phyloP scores from a whole-genome alignment of 2,329 filamentous ascomycete species.

The Microsporum ferrugineum region DNA sequence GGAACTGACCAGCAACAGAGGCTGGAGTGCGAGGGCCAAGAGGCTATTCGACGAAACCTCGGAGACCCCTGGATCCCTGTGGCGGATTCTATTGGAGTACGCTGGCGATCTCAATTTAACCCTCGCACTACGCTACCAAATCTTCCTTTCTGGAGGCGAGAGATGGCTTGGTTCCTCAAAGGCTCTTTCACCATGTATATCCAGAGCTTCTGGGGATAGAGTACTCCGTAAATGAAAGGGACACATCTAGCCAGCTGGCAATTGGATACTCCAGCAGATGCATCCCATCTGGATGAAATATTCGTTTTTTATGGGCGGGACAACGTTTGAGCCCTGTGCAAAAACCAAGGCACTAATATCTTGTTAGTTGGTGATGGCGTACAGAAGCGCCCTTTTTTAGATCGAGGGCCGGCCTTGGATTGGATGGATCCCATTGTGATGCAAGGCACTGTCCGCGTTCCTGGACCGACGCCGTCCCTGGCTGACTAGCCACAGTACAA shows the following conservation, averaged over 20 bases:
- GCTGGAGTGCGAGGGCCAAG: neutral
- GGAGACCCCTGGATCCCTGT: neutral
- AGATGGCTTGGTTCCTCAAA: neutral
- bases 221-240: too few species aligned
- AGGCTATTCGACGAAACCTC: neutral
- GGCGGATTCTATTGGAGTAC: constrained; percentile 2
- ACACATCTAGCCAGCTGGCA: too few species aligned
- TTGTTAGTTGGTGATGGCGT: neutral
- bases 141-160: neutral
- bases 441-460: constrained; percentile 1
- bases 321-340: neutral
- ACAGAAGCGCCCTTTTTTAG: neutral
- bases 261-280: too few species aligned
- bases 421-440: neutral
- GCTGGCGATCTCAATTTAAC: constrained; percentile 2
- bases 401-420: neutral
- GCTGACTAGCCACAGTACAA: neutral
- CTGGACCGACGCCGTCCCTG: neutral
- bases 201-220: too few species aligned
- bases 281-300: too few species aligned
- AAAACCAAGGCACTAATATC: neutral
- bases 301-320: neutral
- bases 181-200: neutral
- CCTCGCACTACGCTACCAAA: neutral
- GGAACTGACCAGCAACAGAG: neutral